These are phyloP conservation scores for Dothistroma septosporum DNA, from an alignment of 2,329 filamentous ascomycete genomes.

Conservation along the genomic window DNA sequence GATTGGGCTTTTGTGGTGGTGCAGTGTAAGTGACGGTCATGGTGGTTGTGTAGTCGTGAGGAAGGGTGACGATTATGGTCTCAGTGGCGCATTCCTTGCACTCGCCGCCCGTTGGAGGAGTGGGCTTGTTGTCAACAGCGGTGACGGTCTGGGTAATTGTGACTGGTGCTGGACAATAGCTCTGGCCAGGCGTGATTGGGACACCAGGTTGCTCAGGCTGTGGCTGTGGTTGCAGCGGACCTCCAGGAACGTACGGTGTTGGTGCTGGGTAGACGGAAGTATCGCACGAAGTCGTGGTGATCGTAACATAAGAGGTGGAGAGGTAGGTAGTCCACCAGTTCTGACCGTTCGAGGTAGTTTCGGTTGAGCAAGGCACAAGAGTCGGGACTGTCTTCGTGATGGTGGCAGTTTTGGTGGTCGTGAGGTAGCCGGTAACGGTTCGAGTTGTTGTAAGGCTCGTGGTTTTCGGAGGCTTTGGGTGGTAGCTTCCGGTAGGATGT, in stretches of 20 bases:
- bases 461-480: background rate
- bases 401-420: conserved; percentile 4
- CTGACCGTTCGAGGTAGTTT: conserved; percentile 6
- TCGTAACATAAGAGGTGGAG: conserved; percentile 7
- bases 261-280: conserved; percentile 2
- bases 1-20: background rate
- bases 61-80: background rate
- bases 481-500: background rate
- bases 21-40: background rate
- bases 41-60: conserved; percentile 2
- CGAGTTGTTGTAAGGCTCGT: background rate
- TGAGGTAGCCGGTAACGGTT: background rate
- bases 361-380: conserved; percentile 7
- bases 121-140: background rate
- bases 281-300: background rate
- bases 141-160: background rate
- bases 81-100: background rate
- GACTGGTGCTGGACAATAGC: conserved; percentile 2
- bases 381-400: conserved; percentile 8
- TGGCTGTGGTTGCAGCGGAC: background rate
- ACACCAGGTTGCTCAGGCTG: background rate
- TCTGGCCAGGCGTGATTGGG: background rate
- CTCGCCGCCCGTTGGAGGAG: background rate
- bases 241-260: background rate
- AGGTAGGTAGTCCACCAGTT: conserved; percentile 8